Base-by-base conservation (phyloP, 2,329 filamentous ascomycete genomes). In the Paradendryphiella salina region DNA sequence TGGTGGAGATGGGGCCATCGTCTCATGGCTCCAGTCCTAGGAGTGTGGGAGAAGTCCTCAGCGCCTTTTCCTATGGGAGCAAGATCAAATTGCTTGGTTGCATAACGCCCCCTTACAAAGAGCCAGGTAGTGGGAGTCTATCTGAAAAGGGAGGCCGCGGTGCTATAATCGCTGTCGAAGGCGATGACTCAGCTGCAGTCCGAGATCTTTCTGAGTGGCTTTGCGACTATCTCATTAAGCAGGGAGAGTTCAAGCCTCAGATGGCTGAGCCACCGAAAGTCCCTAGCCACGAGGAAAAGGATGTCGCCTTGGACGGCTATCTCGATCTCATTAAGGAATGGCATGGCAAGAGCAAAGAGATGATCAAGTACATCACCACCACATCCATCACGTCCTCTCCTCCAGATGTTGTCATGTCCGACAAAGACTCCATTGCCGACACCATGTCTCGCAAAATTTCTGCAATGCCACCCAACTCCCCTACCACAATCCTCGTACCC, bases 121-220 rank as follows among this genome's bases (percentile, higher is more conserved):
- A 64, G 2, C 58, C 63, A 15, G 58, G 59, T 6, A 54, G 57
- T 5, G 54, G 57, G 5, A 67, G 58, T 14, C 60, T 67, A 2
- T 59, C 58, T 7, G 52, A 73, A 77, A 63, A 60, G 15, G 39
- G 33, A 18, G 76, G 78, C 5, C 83, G 91, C n/a, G 92, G 93
- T 0, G 83, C 88, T 0, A 82, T 96, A 31, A 86, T 97, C 55
- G 87, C 89, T 0, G 77, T 97, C 21, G 93, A 97, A 72, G 92
- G 92, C 0, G 80, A 87, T 14, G 82, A 86, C 50, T 71, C 76
- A 1, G 78, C 82, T 8, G 82, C 89, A 3, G 85, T 89, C 3
- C 75, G 79, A 3, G 80, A 82, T 14, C 82, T 96, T 15, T 81
- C 87, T 46, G 78, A 80, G 28, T 86, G 85, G 61, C 77, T 96